Percentiles rank a stretch among this genome's conserved stretches.
phyloP scores from a whole-genome alignment of 805 yeast species.

The Metschnikowia peoriensis region DNA sequence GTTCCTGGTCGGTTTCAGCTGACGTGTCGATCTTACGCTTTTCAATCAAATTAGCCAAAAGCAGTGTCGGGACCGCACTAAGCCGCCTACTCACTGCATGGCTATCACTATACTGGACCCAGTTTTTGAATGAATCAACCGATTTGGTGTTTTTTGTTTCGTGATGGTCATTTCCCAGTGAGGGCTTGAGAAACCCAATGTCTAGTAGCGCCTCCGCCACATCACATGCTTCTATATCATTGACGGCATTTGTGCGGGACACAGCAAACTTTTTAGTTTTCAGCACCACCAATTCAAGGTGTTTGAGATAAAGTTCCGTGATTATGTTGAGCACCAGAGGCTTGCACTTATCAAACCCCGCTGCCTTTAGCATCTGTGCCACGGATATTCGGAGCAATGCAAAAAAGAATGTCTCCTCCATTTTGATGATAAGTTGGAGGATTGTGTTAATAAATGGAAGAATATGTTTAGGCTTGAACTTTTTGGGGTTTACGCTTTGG shows the following conservation, averaged over 20 bases:
- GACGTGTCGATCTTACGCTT: slow-evolving; percentile 37
- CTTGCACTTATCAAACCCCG: slow-evolving; percentile 79
- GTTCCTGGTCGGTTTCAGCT: slow-evolving; percentile 35
- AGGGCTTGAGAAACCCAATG: slow-evolving; percentile 60
- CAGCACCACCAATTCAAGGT: slow-evolving; percentile 51
- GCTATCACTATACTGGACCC: slow-evolving; percentile 33
- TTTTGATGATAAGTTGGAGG: slow-evolving; percentile 4
- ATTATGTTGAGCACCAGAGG: slow-evolving; percentile 69
- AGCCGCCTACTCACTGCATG: slow-evolving; percentile 23
- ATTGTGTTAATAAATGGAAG: background rate
- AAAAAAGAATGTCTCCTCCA: slow-evolving; percentile 43
- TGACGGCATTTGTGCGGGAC: slow-evolving; percentile 31
- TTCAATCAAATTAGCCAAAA: slow-evolving; percentile 35
- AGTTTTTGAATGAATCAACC: slow-evolving; percentile 35
- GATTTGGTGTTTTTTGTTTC: slow-evolving; percentile 36
- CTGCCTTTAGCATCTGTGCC: slow-evolving; percentile 64
- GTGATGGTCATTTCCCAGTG: slow-evolving; percentile 44
- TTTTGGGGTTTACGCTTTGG: background rate
- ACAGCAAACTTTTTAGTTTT: slow-evolving; percentile 52
- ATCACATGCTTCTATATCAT: slow-evolving; percentile 59
- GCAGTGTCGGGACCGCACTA: slow-evolving; percentile 29
- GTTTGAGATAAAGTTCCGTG: slow-evolving; percentile 73
- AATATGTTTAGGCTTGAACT: background rate
- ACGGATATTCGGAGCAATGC: slow-evolving; percentile 38
- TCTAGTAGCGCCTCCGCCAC: slow-evolving; percentile 67